These are phyloP conservation scores for Candida pseudoglaebosa DNA, from an alignment of 805 yeast genomes.

Conservation along the genomic window DNA sequence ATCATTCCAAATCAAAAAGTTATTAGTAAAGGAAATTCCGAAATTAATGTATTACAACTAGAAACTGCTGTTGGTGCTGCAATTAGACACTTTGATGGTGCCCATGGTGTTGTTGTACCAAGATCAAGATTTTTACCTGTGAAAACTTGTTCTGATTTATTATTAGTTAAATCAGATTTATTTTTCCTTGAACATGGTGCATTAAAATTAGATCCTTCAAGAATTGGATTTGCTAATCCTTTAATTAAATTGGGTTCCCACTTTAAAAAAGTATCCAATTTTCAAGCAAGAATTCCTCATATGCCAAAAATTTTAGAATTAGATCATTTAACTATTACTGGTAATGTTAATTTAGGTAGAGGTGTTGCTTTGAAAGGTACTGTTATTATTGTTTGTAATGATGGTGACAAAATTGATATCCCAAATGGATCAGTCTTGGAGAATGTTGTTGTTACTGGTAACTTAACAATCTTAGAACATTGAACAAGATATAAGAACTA, in stretches of 20 bases:
- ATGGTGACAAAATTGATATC: constrained; percentile 94
- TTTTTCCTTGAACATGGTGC: constrained; percentile 91
- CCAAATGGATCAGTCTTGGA: constrained; percentile 95
- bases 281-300: constrained; percentile 85
- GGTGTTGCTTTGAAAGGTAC: constrained; percentile 92
- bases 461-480: constrained; percentile 90
- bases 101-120: constrained; percentile 98
- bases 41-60: constrained; percentile 83
- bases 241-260: constrained; percentile 94
- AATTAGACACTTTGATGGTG: constrained; percentile 88
- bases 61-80: constrained; percentile 99
- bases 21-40: constrained; percentile 70
- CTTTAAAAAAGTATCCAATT: constrained; percentile 91
- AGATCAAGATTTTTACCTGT: constrained; percentile 97
- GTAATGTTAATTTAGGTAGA: constrained; percentile 89
- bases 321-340: constrained; percentile 96
- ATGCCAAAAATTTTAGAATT: constrained; percentile 95
- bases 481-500: constrained; percentile 20
- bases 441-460: constrained; percentile 96
- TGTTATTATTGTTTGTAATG: constrained; percentile 94
- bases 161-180: constrained; percentile 92
- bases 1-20: constrained; percentile 94
- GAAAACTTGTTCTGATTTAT: constrained; percentile 91
- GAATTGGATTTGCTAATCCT: constrained; percentile 91
- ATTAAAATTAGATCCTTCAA: constrained; percentile 71